A percentile compares a stretch with the other conserved stretches of the same genome.
phyloP scores from a whole-genome alignment of 2,329 filamentous ascomycete genomes.

The Cordyceps cateniannulata region DNA sequence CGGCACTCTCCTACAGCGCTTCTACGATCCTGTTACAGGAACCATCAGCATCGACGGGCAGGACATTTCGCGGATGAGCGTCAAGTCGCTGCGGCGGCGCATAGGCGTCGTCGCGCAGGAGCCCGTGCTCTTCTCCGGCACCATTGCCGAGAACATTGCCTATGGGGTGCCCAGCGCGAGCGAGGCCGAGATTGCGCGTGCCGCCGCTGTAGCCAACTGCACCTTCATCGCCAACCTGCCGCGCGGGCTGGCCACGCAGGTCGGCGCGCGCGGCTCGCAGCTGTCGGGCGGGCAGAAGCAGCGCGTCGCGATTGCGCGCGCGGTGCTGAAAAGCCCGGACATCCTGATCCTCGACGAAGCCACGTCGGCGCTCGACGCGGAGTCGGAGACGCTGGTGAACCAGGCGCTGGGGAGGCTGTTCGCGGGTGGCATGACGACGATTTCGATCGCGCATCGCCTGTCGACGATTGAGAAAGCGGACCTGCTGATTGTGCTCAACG shows the following conservation, averaged over 20 bases:
- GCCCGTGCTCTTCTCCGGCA: constrained; percentile 83
- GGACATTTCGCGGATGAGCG: constrained; percentile 80
- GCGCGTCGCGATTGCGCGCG: constrained; percentile 91
- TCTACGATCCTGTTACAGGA: constrained; percentile 78
- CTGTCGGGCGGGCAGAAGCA: constrained; percentile 96
- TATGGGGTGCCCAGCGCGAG: constrained; percentile 81
- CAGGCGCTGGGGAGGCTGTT: constrained; percentile 77
- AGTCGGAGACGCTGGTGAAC: constrained; percentile 95
- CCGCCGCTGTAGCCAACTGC: constrained; percentile 89
- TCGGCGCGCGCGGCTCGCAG: constrained; percentile 89
- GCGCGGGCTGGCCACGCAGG: constrained; percentile 87
- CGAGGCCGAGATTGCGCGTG: constrained; percentile 72
- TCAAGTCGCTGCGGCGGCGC: constrained; percentile 82
- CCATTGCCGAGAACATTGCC: constrained; percentile 81
- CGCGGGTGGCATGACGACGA: constrained; percentile 85
- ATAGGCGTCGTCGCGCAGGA: constrained; percentile 96
- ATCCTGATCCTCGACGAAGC: constrained; percentile 96
- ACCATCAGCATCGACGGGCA: constrained; percentile 75
- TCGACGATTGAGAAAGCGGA: constrained; percentile 96
- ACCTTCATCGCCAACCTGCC: constrained; percentile 95
- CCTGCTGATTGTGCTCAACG: constrained; percentile 83
- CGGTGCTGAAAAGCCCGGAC: constrained; percentile 90
- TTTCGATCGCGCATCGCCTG: constrained; percentile 91
- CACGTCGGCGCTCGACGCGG: constrained; percentile 95
- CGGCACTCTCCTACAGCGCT: constrained; percentile 78